phyloP scores from a whole-genome alignment of 2,329 filamentous ascomycete species.

The Diaporthe batatas region DNA sequence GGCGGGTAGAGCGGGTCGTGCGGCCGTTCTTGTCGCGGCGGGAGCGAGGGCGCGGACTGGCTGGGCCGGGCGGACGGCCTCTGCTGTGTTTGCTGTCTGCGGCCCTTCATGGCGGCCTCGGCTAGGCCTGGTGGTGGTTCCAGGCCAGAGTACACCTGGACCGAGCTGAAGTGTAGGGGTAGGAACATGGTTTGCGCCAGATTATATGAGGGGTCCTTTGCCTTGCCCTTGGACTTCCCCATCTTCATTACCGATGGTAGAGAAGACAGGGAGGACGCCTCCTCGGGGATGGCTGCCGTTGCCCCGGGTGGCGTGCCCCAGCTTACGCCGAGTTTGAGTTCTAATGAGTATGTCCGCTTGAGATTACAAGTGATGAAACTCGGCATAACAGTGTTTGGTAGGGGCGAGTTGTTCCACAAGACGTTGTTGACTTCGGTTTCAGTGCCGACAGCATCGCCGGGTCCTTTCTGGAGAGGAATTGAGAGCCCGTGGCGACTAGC shows the following conservation, averaged over 20 bases:
- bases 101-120: constrained; percentile 62
- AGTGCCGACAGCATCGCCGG: constrained; percentile 70
- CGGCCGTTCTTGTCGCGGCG: constrained; percentile 42
- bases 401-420: constrained; percentile 77
- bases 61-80: constrained; percentile 51
- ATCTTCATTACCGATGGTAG: constrained; percentile 9
- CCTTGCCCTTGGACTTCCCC: constrained; percentile 53
- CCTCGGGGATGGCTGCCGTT: constrained; percentile 36
- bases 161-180: constrained; percentile 79
- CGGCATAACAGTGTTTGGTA: constrained; percentile 90
- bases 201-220: constrained; percentile 47
- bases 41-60: constrained; percentile 47
- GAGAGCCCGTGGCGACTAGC: constrained; percentile 78
- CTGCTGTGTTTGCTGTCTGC: constrained; percentile 37
- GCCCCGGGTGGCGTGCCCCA: constrained; percentile 71
- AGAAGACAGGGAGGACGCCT: constrained; percentile 42
- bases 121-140: constrained; percentile 82
- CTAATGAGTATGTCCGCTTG: constrained; percentile 83
- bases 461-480: constrained; percentile 73
- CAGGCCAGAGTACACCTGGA: constrained; percentile 90
- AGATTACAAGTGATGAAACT: constrained; percentile 93
- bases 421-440: constrained; percentile 78
- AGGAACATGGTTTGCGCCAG: constrained; percentile 80
- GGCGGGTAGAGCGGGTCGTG: constrained; percentile 70
- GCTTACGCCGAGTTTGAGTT: constrained; percentile 82